These are phyloP conservation scores for Blastobotrys persicus DNA, from an alignment of 1,139 yeast species.

Conservation along the genomic window DNA sequence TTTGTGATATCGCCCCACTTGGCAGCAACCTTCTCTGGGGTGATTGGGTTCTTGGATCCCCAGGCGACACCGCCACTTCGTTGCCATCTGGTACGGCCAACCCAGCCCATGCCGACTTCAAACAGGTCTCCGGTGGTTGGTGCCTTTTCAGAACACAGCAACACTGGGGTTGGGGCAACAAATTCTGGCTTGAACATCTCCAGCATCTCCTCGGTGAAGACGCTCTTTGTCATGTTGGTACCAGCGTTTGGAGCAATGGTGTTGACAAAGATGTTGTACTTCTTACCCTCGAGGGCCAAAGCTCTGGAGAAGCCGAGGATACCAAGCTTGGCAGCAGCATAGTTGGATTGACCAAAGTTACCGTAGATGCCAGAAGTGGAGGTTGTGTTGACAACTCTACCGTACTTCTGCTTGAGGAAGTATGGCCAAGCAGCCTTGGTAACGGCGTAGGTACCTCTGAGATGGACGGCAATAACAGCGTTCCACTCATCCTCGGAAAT, in stretches of 20 bases:
- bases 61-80: conserved; percentile 83
- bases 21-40: conserved; percentile 70
- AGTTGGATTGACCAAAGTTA: conserved; percentile 96
- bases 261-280: conserved; percentile 70
- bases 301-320: conserved; percentile 83
- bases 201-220: conserved; percentile 73
- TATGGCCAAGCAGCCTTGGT: conserved; percentile 93
- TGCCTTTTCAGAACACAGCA: conserved; percentile 70
- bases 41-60: conserved; percentile 46
- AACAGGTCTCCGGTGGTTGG: conserved; percentile 66
- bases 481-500: conserved; percentile 86
- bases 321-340: conserved; percentile 85
- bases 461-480: conserved; percentile 76
- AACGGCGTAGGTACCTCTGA: conserved; percentile 76
- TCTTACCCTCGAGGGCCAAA: conserved; percentile 86
- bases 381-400: conserved; percentile 82
- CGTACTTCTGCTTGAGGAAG: conserved; percentile 72
- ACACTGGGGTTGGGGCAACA: conserved; percentile 86
- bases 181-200: conserved; percentile 84
- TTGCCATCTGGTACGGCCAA: conserved; percentile 94
- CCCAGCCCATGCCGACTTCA: conserved; percentile 90
- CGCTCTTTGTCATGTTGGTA: conserved; percentile 91
- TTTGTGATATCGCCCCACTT: conserved; percentile 65
- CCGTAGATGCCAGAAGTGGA: conserved; percentile 98
- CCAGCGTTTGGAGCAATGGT: conserved; percentile 96